phyloP scores from a whole-genome alignment of 306 rosid species.

The Vigna nakashimae region DNA sequence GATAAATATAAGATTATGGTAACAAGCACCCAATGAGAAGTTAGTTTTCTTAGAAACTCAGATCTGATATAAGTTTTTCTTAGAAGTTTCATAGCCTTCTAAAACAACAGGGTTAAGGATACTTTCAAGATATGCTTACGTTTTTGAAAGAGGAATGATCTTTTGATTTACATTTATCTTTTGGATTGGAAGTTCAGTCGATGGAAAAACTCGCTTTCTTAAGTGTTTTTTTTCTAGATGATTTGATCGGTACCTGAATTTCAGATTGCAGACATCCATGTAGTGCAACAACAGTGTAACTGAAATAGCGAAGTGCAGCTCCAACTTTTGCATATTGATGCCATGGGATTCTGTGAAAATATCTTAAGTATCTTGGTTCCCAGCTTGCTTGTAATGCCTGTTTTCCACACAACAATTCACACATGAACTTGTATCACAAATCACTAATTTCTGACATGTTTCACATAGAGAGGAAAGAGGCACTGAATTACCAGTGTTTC shows the following conservation, averaged over 20 bases:
- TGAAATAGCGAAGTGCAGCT: constrained; percentile 81
- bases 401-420: constrained; percentile 15
- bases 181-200: constrained; percentile 3
- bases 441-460: background rate
- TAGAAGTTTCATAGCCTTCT: background rate
- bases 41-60: background rate
- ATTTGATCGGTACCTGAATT: constrained; percentile 67
- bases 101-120: background rate
- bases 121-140: background rate
- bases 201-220: background rate
- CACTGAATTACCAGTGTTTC: constrained; percentile 71
- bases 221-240: background rate
- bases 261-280: constrained; percentile 87
- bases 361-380: constrained; percentile 90
- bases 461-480: constrained; percentile 27
- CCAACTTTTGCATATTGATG: constrained; percentile 85
- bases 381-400: constrained; percentile 94
- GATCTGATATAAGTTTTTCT: background rate
- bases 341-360: constrained; percentile 74
- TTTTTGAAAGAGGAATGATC: background rate
- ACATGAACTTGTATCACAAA: constrained; percentile 4
- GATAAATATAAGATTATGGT: background rate
- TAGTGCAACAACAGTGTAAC: constrained; percentile 87
- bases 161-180: background rate
- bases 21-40: constrained; percentile 4